Base-by-base conservation (phyloP, 2,329 filamentous ascomycete species). In the Pyricularia grisea region DNA sequence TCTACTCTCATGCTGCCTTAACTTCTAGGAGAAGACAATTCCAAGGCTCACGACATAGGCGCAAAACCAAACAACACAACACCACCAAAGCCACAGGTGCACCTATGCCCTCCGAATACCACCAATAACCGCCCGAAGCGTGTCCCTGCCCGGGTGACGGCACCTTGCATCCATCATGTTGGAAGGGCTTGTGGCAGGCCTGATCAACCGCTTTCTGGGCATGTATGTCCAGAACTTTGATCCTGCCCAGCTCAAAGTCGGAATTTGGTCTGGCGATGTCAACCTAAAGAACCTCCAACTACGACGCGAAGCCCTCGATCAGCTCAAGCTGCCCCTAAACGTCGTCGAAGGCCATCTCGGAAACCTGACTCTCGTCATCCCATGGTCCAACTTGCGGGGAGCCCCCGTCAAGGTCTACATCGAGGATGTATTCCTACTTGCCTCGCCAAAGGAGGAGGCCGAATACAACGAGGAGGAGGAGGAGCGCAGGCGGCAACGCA, bases 221-320 rank as follows among this genome's bases (percentile, higher is more conserved):
- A 97, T 98, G 91, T 99, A 99, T 80, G 94, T 99, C 80, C 94
- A 97, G 86, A 98, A 99, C 81, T 99, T 99, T 79, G 95, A 99
- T 80, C 93, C 95, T 68, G 91, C 93, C 76, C 95, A 99, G 83
- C 87, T 99, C 73, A 99, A 99, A 78, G 94, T 99, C 72, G 95
- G 96, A 72, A 99, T 99, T 76, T 99, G 94, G 95, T 97, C 92
- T 27, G 95, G 96, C 75, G 95, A 99, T 82, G 95, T 99, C 76
- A 97, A 97, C 81, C 86, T 99, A 65, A 90, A 90, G 71, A 90
- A 99, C 75, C 89, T 99, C 70, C 92, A 99, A 82, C 86, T 99
- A 66, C 92, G 94, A 69, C 88, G 92, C 70, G 95, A 99, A 84
- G 95, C 95, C 23, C 90, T 99, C 73, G 95, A 99, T 77, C 96